These are phyloP conservation scores for Scenedesmus sp. DNA, from an alignment of 163 green algal genomes.

Conservation along the genomic window DNA sequence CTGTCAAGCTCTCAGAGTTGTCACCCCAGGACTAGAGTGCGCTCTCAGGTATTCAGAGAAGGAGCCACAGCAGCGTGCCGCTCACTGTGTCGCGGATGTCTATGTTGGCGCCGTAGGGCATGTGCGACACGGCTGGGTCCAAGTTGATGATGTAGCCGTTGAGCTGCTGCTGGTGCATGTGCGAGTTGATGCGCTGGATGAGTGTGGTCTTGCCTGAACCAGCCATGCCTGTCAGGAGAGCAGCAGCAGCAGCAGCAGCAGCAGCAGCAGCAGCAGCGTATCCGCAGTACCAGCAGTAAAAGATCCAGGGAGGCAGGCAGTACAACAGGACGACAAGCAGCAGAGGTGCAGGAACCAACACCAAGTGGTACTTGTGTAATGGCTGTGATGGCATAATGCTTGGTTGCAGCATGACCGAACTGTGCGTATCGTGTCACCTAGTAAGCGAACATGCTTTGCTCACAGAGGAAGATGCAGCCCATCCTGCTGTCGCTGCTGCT, in stretches of 20 bases:
- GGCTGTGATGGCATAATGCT: no score
- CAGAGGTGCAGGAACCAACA: no score
- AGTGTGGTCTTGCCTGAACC: conserved; percentile 97
- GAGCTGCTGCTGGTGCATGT: conserved; percentile 76
- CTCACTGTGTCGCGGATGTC: conserved; percentile 98
- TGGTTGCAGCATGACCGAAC: neutral
- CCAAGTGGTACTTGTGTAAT: no score
- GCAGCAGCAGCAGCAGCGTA: neutral
- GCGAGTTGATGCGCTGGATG: conserved; percentile 89
- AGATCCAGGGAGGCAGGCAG: neutral
- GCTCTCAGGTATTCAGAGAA: no score
- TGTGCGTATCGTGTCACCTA: no score
- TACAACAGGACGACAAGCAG: neutral
- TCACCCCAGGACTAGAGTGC: no score
- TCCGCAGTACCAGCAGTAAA: neutral
- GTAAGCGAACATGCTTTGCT: neutral
- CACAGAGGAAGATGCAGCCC: neutral
- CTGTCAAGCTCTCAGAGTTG: neutral
- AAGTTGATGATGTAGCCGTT: conserved; percentile 97
- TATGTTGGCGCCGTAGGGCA: conserved; percentile 96
- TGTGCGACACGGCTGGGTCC: conserved; percentile 90
- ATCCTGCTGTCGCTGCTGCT: conserved; percentile 5
- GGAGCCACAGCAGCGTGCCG: neutral
- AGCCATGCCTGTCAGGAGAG: conserved; percentile 89
- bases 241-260: neutral